phyloP scores from a whole-genome alignment of 202 grass and related monocot species.

The Dendrocalamus latiflorus region DNA sequence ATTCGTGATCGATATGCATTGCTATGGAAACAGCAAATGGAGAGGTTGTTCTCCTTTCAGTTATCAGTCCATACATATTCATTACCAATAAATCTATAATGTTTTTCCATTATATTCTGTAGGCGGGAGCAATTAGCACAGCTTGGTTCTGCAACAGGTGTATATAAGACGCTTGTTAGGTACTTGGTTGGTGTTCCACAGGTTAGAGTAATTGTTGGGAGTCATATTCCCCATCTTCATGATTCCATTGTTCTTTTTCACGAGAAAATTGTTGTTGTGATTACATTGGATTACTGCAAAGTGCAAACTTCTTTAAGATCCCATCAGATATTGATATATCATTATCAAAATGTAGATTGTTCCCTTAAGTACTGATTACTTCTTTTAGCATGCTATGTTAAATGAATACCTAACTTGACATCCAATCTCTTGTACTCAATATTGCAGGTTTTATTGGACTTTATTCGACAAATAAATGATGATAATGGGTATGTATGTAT shows the following conservation, averaged over 20 bases:
- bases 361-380: background rate
- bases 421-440: conserved; percentile 13
- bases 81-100: no score
- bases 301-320: background rate
- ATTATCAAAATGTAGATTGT: conserved; percentile 1
- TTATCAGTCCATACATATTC: no score
- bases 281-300: background rate
- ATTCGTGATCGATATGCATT: no score
- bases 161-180: conserved; percentile 97
- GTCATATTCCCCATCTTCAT: conserved; percentile 11
- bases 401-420: conserved; percentile 18
- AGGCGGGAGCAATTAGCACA: no score
- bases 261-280: background rate
- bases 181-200: conserved; percentile 97
- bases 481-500: conserved; percentile 66
- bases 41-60: conserved; percentile 48
- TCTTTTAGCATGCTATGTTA: conserved; percentile 6
- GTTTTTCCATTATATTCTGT: no score
- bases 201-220: conserved; percentile 45
- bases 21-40: no score
- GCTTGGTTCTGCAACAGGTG: no score
- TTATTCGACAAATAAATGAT: conserved; percentile 94
- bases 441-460: conserved; percentile 86
- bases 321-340: background rate
- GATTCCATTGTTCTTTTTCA: background rate